Evolutionary conservation across 2,329 filamentous ascomycete genomes (phyloP), one percentile per base, ranked within the genome.

Genomic region (Colletotrichum cereale): DNA sequence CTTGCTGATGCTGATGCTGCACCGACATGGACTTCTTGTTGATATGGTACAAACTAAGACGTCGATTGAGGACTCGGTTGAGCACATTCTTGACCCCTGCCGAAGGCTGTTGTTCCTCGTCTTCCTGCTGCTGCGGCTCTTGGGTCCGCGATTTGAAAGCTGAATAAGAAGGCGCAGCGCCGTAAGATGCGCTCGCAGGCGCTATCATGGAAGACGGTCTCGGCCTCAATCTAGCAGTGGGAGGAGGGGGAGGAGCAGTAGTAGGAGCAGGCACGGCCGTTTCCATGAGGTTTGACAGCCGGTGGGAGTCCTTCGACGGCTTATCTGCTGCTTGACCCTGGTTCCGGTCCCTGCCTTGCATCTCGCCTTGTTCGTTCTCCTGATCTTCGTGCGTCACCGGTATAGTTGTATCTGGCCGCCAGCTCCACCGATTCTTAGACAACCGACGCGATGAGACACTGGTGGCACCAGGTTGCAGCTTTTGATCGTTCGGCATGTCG

Each of bases 341-440:
- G 24, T 40, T 34, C 31, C 16, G 66, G 26, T 47, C 38, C 50
- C 42, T 24, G 61, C 53, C 48, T 24, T 56, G 50, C 44, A 18
- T 26, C 21, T 60, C 60, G 40, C 24, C 31, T 31, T 52, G 53
- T 26, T 58, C 58, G 31, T 47, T 48, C 36, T 72, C 69, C n/a
- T 60, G 36, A 14, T 63, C 58, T 57, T 72, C 60, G 26, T 47
- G 24, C 47, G 65, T 69, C 1, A 56, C 44, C 53, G 65, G 47
- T 42, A 64, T 64, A 34, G 38, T 47, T 60, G 53, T n/a, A 47
- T 69, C 60, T 48, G 69, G 65, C 44, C 69, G 69, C 69, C 65
- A 72, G 40, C 69, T 72, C 69, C 69, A 69, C 36, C 69, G 69
- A 26, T 64, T 63, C n/a, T 53, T 58, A 31, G 68, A 63, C 58